These are phyloP conservation scores for Sporothrix phasma DNA, from an alignment of 2,329 filamentous ascomycete species.

Conservation along the genomic window DNA sequence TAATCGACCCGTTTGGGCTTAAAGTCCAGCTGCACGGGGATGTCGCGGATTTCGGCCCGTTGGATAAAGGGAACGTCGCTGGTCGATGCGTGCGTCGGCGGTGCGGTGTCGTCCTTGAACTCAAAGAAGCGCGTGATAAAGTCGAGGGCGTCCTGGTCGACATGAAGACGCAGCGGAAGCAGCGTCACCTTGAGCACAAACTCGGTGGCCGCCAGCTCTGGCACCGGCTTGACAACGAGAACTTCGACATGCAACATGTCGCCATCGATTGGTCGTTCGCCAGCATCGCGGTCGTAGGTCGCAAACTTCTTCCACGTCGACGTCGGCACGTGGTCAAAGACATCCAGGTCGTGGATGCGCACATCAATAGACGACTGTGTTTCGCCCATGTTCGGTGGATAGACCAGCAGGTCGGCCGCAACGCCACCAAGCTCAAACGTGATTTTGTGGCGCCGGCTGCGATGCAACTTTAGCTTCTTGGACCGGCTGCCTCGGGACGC, in stretches of 20 bases:
- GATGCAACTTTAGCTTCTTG: constrained; percentile 61
- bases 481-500: constrained; percentile 13
- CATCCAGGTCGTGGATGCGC: constrained; percentile 70
- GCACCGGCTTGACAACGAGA: constrained; percentile 76
- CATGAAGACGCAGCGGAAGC: constrained; percentile 79
- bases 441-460: constrained; percentile 89
- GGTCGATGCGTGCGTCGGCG: constrained; percentile 43
- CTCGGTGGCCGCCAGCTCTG: constrained; percentile 77
- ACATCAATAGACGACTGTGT: constrained; percentile 83
- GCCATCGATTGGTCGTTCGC: constrained; percentile 74
- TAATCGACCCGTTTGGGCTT: constrained; percentile 99
- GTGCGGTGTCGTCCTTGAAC: constrained; percentile 70
- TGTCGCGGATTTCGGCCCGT: constrained; percentile 72
- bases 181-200: constrained; percentile 72
- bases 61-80: constrained; percentile 80
- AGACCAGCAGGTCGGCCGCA: constrained; percentile 68
- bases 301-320: constrained; percentile 98
- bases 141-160: constrained; percentile 94
- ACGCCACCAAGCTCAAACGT: constrained; percentile 86
- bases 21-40: constrained; percentile 81
- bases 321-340: constrained; percentile 88
- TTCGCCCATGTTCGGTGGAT: constrained; percentile 65
- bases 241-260: constrained; percentile 88
- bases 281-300: constrained; percentile 81
- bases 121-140: constrained; percentile 97